Base-by-base conservation (phyloP, 2,329 filamentous ascomycete species). In the Fusarium nygamai region DNA sequence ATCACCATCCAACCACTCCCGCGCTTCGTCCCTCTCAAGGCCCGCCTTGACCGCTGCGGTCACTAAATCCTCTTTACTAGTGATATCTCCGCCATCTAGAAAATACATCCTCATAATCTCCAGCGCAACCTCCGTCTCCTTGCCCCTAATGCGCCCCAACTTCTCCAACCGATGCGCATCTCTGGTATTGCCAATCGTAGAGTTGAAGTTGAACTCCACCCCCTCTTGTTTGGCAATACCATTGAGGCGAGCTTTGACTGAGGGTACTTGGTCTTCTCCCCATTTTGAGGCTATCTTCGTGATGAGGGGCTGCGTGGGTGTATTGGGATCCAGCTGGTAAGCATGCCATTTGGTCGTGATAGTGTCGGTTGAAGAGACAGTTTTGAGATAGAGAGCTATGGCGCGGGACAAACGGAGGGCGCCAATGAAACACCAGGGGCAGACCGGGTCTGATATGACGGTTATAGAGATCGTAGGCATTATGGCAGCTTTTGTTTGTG, bases 381-480 rank as follows among this genome's bases (percentile, higher is more conserved):
- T 85, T 77, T 88, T 85, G 78, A 89, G 88, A 84, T 93, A 94
- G 36, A 88, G 82, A 14, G 85, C 81, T 69, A 97, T 96, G 71
- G 92, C 94, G 70, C 88, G 88, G 58, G 92, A 89, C 44, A 97
- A 89, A 43, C 93, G 91, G 72, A 91, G 91, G 80, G 94, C 93
- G 82, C 94, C 94, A 22, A 97, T 86, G 81, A 95, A 96, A 86
- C 94, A 93, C 88, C 86, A 88, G 9, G 94, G 93, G 81, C 94
- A 97, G 76, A 96, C 89, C 6, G 91, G 93, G 84, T 97, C 95
- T n/a, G 90, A 94, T 67, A 95, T 90, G 79, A 94, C 89, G 67
- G 92, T 90, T 82, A 97, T 93, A 71, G 90, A 89, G 85, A 95
- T 93, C 78, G 91, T 90, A 27, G 92, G 90, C 93, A 95, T 95